Percentiles rank a stretch among this genome's conserved stretches.
phyloP scores from a whole-genome alignment of 2,329 filamentous ascomycete genomes.

The Alternaria gansuensis region DNA sequence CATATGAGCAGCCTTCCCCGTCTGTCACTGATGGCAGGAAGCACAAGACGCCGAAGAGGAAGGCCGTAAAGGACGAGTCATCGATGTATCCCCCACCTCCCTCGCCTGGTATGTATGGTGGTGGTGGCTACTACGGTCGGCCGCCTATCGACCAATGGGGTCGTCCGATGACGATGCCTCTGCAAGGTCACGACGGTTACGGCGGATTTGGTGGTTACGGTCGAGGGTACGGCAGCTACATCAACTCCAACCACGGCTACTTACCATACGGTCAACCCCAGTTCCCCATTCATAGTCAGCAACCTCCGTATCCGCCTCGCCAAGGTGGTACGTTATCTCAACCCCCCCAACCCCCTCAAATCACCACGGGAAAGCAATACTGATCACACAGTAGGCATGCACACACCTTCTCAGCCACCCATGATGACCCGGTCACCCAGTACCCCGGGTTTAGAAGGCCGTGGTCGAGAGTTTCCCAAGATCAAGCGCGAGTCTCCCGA shows the following conservation, averaged over 20 bases:
- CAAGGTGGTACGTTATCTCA: no score
- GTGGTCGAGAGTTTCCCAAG: not conserved
- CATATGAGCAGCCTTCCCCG: constrained; percentile 14
- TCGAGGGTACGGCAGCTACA: constrained; percentile 14
- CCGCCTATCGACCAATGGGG: constrained; percentile 15
- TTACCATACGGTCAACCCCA: not conserved
- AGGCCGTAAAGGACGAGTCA: constrained; percentile 3
- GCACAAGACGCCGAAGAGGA: constrained; percentile 10
- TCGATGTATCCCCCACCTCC: not conserved
- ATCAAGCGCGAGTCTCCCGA: constrained; percentile 34
- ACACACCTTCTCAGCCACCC: constrained; percentile 3
- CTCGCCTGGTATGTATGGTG: not conserved
- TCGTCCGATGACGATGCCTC: constrained; percentile 4
- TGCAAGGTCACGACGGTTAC: constrained; percentile 3
- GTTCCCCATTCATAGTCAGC: not conserved
- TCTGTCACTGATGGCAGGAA: constrained; percentile 11
- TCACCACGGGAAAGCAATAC: no score
- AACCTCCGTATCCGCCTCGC: constrained; percentile 10
- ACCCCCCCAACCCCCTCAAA: no score
- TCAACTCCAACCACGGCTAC: not conserved
- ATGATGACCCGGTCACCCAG: constrained; percentile 10
- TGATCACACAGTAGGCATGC: constrained; percentile 5
- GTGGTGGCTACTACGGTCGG: not conserved
- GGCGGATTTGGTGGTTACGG: constrained; percentile 16
- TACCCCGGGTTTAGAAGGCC: constrained; percentile 1